Conservation (phyloP, 345 rosid species). For the Cochlearia excelsa region DNA sequence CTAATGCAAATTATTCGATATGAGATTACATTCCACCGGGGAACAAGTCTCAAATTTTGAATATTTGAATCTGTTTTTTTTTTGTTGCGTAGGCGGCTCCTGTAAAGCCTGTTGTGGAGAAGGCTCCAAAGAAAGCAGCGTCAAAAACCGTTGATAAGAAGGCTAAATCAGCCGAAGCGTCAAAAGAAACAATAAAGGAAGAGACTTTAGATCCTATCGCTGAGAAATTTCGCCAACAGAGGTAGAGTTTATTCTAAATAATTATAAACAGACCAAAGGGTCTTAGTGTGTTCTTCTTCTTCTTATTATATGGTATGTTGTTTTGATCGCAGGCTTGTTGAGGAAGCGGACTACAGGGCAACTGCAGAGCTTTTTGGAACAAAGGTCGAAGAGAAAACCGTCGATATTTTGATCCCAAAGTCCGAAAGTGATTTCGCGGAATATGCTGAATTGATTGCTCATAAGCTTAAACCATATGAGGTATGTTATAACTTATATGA, state of each 20-base stretch:
- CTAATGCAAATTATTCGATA: no score
- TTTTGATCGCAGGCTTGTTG: constrained; percentile 62
- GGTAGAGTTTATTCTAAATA: constrained; percentile 37
- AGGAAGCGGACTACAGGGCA: constrained; percentile 81
- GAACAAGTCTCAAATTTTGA: no score
- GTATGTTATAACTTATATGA: constrained; percentile 36
- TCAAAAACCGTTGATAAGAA: constrained; percentile 51
- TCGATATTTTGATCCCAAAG: constrained; percentile 82
- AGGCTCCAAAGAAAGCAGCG: constrained; percentile 48
- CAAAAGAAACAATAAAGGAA: constrained; percentile 30
- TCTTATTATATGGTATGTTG: neutral
- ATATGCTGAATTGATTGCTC: constrained; percentile 84
- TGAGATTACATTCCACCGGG: no score
- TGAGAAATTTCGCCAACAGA: constrained; percentile 76
- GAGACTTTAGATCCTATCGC: constrained; percentile 62
- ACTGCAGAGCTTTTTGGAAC: constrained; percentile 69
- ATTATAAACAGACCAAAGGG: neutral
- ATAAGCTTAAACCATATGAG: constrained; percentile 70
- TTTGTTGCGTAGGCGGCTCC: constrained; percentile 42
- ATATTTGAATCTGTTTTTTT: no score
- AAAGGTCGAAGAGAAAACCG: constrained; percentile 54
- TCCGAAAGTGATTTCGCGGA: constrained; percentile 87
- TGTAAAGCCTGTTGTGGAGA: constrained; percentile 43
- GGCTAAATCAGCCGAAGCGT: constrained; percentile 44
- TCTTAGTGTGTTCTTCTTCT: constrained; percentile 1